Evolutionary conservation across 345 rosid species (phyloP).

Genomic region (Nasturtium officinale): DNA sequence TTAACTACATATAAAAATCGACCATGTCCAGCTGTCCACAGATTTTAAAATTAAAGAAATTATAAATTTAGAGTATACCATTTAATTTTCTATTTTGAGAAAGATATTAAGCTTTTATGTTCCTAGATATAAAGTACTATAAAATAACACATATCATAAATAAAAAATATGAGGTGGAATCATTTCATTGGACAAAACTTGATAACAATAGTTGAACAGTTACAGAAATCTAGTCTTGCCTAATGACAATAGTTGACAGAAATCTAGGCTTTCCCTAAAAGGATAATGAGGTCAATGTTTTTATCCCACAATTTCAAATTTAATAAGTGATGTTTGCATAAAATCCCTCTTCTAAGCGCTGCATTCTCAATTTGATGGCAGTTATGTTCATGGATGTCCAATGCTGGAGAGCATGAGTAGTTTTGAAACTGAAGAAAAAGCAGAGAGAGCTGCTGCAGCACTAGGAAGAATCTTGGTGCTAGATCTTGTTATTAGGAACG

Average conservation of each 20-base stretch:
- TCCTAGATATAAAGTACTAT: neutral
- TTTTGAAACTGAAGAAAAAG: conserved; percentile 66
- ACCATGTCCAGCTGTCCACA: neutral
- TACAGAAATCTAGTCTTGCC: conserved; percentile 6
- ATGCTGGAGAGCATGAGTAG: conserved; percentile 77
- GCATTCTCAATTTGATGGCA: conserved; percentile 44
- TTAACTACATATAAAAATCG: neutral
- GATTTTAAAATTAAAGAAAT: neutral
- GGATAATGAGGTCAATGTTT: conserved; percentile 19
- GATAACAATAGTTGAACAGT: neutral
- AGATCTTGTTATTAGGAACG: conserved; percentile 95
- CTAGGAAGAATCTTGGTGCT: conserved; percentile 86
- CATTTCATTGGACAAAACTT: conserved; percentile 6
- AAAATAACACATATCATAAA: neutral
- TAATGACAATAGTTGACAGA: neutral
- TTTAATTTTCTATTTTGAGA: neutral
- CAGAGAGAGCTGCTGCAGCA: conserved; percentile 83
- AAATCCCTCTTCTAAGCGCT: conserved; percentile 10
- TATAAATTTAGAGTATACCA: neutral
- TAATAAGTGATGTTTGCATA: conserved; percentile 19
- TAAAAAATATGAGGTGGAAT: conserved; percentile 11
- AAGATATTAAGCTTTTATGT: neutral
- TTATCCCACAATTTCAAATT: neutral
- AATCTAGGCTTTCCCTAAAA: conserved; percentile 20
- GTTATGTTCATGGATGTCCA: conserved; percentile 97